Base-by-base conservation (phyloP, 2,329 filamentous ascomycete genomes). In the Ascochyta lentis region DNA sequence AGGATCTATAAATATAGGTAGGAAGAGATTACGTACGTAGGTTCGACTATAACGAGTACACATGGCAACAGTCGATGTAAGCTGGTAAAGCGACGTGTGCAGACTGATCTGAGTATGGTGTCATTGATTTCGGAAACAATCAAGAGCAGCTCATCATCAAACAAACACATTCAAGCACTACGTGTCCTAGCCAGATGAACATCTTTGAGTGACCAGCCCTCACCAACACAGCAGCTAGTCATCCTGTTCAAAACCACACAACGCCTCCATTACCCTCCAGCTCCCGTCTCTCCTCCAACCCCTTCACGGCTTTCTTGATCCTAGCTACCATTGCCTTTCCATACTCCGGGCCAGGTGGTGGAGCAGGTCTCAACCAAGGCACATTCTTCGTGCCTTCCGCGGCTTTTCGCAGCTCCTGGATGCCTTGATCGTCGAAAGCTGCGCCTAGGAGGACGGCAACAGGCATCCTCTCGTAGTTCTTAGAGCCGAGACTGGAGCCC, bases 261-360 rank as follows among this genome's bases (percentile, higher is more conserved):
- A 56, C 22, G 3, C 31, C 33, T 13, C 45, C 47, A 29, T 56
- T 52, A n/a, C 41, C 56, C 8, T 46, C 41, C 34, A 56, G 19
- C n/a, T 46, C 43, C 1, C 35, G 35, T 19, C 22, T 29, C 8
- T 31, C 37, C 10, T 45, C 41, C 23, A 59, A 24, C 6, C 24
- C 29, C 27, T 22, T 42, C 19, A 59, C 10, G 2, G 37, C 46
- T 19, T 51, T 31, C 39, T 59, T 59, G 37, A 56, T 52, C 10
- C 56, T 41, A 2, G 16, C 33, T 7, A 52, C 47, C 47, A 59
- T 41, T 13, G 52, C 52, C 33, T 59, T 56, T 3, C 52, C 56
- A 31, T 59, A 56, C 43, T 59, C 56, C 7, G 56, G 56, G 9
- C 52, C 56, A 16, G 41, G 31, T 4, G 47, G 56, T 13, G 56